These are phyloP conservation scores for Symbiotaphrina buchneri DNA, from an alignment of 495 filamentous ascomycete species.

Conservation along the genomic window DNA sequence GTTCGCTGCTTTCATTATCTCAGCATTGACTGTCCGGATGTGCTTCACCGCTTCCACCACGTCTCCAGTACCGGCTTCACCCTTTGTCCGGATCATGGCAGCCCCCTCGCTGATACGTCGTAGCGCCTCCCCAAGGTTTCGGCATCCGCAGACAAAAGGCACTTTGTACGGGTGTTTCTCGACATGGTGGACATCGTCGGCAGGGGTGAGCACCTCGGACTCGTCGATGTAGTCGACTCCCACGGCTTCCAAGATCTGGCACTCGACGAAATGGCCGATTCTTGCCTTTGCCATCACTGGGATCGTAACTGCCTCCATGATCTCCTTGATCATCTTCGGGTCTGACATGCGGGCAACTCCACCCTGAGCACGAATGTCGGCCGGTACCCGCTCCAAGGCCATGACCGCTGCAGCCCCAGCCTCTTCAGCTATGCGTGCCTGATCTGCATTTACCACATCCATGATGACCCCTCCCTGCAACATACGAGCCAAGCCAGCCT, in stretches of 20 bases:
- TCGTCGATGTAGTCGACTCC: constrained; percentile 98
- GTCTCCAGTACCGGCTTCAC: constrained; percentile 95
- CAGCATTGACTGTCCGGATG: constrained; percentile 70
- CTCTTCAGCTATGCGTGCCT: constrained; percentile 94
- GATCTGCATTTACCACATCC: constrained; percentile 88
- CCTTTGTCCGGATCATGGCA: constrained; percentile 94
- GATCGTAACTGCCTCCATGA: constrained; percentile 92
- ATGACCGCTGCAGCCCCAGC: constrained; percentile 93
- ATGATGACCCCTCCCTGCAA: constrained; percentile 98
- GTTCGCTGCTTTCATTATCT: constrained; percentile 55
- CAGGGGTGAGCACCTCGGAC: constrained; percentile 88
- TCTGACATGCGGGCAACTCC: constrained; percentile 97
- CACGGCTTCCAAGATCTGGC: constrained; percentile 87
- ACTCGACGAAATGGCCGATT: constrained; percentile 96
- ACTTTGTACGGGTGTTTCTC: constrained; percentile 64
- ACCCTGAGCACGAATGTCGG: constrained; percentile 81
- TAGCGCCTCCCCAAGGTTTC: constrained; percentile 86
- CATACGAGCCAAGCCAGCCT: constrained; percentile 90
- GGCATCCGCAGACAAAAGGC: constrained; percentile 93
- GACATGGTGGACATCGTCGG: constrained; percentile 78
- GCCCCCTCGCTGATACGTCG: constrained; percentile 83
- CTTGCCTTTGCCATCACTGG: constrained; percentile 98
- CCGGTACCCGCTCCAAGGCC: constrained; percentile 93
- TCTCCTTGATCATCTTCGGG: constrained; percentile 85
- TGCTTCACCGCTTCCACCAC: constrained; percentile 93